Conservation (phyloP, 2,329 filamentous ascomycete species). For the Daldinia sp. region DNA sequence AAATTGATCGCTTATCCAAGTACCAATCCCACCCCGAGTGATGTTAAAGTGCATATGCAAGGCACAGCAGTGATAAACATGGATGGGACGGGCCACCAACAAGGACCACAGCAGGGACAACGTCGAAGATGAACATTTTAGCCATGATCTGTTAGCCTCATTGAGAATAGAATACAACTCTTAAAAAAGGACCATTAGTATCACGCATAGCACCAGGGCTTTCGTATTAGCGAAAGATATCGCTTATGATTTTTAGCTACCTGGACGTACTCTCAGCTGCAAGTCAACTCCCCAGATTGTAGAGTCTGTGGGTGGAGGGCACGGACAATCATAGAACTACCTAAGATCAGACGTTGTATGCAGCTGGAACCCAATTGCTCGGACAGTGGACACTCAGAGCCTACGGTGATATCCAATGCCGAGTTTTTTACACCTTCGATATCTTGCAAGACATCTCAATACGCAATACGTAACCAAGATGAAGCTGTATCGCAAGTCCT, state of each 20-base stretch:
- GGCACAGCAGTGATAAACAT: constrained; percentile 36
- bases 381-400: constrained; percentile 33
- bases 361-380: constrained; percentile 37
- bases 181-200: constrained; percentile 13
- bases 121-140: constrained; percentile 12
- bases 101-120: constrained; percentile 18
- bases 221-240: constrained; percentile 23
- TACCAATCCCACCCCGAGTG: constrained; percentile 32
- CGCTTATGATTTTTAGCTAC: constrained; percentile 5
- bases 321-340: constrained; percentile 21
- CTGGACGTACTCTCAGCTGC: constrained; percentile 2
- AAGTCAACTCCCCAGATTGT: constrained; percentile 30
- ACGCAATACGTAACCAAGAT: constrained; percentile 6
- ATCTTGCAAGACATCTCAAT: constrained; percentile 15
- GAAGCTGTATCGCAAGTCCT: constrained; percentile 2
- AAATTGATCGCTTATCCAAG: constrained; percentile 22
- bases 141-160: constrained; percentile 36
- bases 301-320: constrained; percentile 27
- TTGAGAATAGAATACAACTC: constrained; percentile 36
- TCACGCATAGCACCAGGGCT: constrained; percentile 3
- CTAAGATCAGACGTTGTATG: constrained; percentile 34
- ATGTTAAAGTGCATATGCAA: constrained; percentile 41
- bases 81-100: constrained; percentile 36
- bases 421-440: constrained; percentile 3
- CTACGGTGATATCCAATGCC: constrained; percentile 22